Base-by-base conservation (phyloP, 2,329 filamentous ascomycete genomes). In the Metarhizium sp. region DNA sequence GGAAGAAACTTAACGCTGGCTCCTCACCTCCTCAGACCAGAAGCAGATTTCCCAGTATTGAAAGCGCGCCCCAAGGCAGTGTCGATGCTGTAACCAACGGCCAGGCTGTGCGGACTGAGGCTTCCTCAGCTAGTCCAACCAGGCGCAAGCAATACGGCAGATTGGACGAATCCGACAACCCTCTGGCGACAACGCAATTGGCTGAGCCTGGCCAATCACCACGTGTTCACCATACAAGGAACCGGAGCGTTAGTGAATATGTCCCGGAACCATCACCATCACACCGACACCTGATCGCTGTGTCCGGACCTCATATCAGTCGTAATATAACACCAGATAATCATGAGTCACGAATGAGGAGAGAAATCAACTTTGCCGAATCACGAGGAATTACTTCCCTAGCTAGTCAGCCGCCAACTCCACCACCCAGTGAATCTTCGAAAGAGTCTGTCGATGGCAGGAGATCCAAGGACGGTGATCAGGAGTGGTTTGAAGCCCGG, bases 181-280 rank as follows among this genome's bases (percentile, higher is more conserved):
- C 56, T 3, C 58, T 75, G 25, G 74, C 74, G 13, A 57, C 56
- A 57, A 54, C 18, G 59, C 48, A 43, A 30, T 40, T 57, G 11
- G 55, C 54, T 4, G 47, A 59, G 59, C 29, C 29, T 14, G 42
- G 63, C 60, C 55, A 69, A 62, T 46, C 54, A 2, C 58, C 60
- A 18, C 47, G 61, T 8, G 4, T 45, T 2, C 51, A 51, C 14
- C 88, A 90, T 68, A 75, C 76, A 13, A 81, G 88, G 57, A 91
- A 94, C 68, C 81, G 92, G 63, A 96, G 92, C 69, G 75, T 94
- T 30, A 96, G 91, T 73, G 92, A 96, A 60, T 96, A 95, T 69
- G 79, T 84, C 0, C 90, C 91, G 2, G 88, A 94, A 54, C 74
- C 81, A 5, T 75, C 86, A 60, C 78, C 84, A 47, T 79, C 87